phyloP scores from a whole-genome alignment of 2,329 filamentous ascomycete species.

The Dendryphion nanum region DNA sequence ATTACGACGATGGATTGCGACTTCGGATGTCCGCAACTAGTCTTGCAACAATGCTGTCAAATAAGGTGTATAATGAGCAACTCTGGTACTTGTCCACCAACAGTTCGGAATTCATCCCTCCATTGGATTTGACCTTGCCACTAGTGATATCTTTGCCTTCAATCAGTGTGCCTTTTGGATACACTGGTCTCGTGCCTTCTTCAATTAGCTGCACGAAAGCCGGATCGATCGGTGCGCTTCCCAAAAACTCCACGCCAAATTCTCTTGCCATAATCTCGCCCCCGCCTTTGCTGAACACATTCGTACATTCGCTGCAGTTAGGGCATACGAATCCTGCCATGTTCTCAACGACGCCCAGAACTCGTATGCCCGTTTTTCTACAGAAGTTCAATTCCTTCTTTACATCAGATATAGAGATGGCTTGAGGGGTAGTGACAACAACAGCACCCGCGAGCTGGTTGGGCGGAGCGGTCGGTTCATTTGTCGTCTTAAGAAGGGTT shows the following conservation, averaged over 20 bases:
- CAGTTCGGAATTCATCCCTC: constrained; percentile 21
- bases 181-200: constrained; percentile 63
- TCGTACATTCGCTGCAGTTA: constrained; percentile 77
- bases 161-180: constrained; percentile 64
- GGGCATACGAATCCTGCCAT: constrained; percentile 91
- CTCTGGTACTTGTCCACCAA: constrained; percentile 68
- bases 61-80: constrained; percentile 67
- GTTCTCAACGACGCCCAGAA: constrained; percentile 92
- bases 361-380: constrained; percentile 72
- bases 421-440: constrained; percentile 93
- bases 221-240: constrained; percentile 86
- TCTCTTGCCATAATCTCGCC: constrained; percentile 86
- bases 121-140: constrained; percentile 13
- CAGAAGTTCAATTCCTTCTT: constrained; percentile 95
- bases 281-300: constrained; percentile 89
- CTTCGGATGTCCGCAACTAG: constrained; percentile 38
- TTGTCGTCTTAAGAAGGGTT: constrained; percentile 57
- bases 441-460: constrained; percentile 82
- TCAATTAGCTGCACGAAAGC: constrained; percentile 88
- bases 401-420: constrained; percentile 89
- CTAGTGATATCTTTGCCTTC: constrained; percentile 31
- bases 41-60: constrained; percentile 59
- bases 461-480: constrained; percentile 24
- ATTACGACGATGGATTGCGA: no score
- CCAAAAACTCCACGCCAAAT: constrained; percentile 79